These are phyloP conservation scores for Spergularia bocconei DNA, from an alignment of 148 eudicot species.

Conservation along the genomic window DNA sequence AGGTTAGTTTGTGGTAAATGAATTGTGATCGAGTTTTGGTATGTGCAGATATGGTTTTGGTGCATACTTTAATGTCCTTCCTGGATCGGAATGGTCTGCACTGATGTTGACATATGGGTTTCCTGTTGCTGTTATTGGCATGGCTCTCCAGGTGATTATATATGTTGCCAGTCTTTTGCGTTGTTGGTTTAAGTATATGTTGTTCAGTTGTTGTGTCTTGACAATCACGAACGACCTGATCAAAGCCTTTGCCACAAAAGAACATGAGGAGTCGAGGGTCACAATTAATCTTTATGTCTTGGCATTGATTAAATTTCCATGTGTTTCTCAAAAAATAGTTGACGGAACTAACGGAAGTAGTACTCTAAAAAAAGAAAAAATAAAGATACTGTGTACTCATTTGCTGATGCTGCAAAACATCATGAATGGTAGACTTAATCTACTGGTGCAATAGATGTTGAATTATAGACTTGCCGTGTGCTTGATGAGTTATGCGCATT, in stretches of 20 bases:
- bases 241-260: not conserved
- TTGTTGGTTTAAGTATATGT: not conserved
- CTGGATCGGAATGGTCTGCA: constrained; percentile 99
- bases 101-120: constrained; percentile 96
- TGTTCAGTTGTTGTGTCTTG: not conserved
- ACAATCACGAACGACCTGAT: not conserved
- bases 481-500: not conserved
- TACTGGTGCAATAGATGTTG: not conserved
- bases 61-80: constrained; percentile 91
- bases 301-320: not conserved
- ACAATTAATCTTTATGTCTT: not conserved
- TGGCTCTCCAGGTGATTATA: constrained; percentile 85
- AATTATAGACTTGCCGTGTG: not conserved
- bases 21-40: not conserved
- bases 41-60: constrained; percentile 87
- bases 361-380: not conserved
- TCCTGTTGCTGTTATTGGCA: constrained; percentile 94
- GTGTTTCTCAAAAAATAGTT: not conserved
- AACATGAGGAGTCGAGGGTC: not conserved
- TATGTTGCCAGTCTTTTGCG: not conserved
- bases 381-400: not conserved
- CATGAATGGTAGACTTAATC: not conserved
- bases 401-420: not conserved
- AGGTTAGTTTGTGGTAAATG: not conserved
- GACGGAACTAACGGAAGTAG: too few relatives aligned